A percentile compares a stretch with the other conserved stretches of the same genome.
phyloP scores from a whole-genome alignment of 257 asterid species.

The Parsonsia alboflavescens region DNA sequence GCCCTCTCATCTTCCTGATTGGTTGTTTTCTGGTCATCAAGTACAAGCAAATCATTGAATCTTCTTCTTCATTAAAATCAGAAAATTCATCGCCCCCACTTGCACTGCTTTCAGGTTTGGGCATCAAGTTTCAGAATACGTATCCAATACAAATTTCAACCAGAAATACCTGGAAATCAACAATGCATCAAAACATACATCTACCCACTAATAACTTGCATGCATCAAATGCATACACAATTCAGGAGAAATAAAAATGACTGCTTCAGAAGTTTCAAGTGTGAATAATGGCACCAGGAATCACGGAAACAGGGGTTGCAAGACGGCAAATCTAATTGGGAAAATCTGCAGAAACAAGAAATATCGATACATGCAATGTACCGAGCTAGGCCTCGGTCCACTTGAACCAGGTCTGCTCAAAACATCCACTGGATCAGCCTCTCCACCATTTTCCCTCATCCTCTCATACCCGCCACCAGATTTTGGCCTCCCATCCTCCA shows the following conservation, averaged over 20 bases:
- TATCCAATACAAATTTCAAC: too few species aligned
- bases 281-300: neutral
- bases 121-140: too few species aligned
- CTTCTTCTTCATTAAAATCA: too few species aligned
- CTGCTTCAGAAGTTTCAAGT: neutral
- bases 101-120: too few species aligned
- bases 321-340: neutral
- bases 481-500: conserved; percentile 57
- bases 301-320: too few species aligned
- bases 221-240: neutral
- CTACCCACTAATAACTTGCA: too few species aligned
- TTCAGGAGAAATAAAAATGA: neutral
- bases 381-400: conserved; percentile 53
- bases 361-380: conserved; percentile 10
- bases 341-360: neutral
- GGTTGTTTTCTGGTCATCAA: too few species aligned
- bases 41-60: too few species aligned
- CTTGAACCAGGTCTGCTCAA: conserved; percentile 50
- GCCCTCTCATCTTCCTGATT: too few species aligned
- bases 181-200: too few species aligned
- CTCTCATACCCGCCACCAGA: conserved; percentile 68
- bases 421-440: conserved; percentile 29
- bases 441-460: conserved; percentile 38
- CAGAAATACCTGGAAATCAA: too few species aligned
- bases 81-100: too few species aligned